These are phyloP conservation scores for Aspergillus felis DNA, from an alignment of 2,329 filamentous ascomycete genomes.

Conservation along the genomic window DNA sequence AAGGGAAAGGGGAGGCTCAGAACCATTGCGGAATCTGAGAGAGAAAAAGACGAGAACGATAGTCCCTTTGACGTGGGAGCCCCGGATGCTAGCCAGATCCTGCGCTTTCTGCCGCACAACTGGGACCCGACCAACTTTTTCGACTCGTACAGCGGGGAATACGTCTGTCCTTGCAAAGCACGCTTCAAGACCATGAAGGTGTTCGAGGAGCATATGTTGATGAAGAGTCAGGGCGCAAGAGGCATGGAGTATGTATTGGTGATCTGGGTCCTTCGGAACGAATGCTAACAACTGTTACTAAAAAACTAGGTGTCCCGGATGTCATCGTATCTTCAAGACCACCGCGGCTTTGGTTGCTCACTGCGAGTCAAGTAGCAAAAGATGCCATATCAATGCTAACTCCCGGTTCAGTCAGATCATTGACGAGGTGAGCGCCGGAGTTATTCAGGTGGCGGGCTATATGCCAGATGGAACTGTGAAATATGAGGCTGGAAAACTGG, in stretches of 20 bases:
- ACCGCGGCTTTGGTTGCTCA: constrained; percentile 39
- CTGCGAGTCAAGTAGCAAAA: constrained; percentile 33
- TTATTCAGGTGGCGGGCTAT: constrained; percentile 31
- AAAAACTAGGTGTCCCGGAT: constrained; percentile 34
- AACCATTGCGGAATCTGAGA: not conserved
- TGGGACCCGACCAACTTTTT: constrained; percentile 32
- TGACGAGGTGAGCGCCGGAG: constrained; percentile 36
- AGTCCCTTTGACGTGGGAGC: constrained; percentile 1
- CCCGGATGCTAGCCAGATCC: constrained; percentile 8
- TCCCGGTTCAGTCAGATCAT: constrained; percentile 32
- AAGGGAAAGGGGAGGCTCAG: constrained; percentile 4
- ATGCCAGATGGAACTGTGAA: constrained; percentile 32
- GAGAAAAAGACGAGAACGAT: not conserved
- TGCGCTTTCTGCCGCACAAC: constrained; percentile 11
- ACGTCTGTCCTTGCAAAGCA: constrained; percentile 33
- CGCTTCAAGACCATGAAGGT: constrained; percentile 19
- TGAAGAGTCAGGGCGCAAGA: constrained; percentile 12
- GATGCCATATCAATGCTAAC: constrained; percentile 32
- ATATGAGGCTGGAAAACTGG: constrained; percentile 24
- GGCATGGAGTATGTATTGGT: constrained; percentile 15
- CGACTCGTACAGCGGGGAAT: constrained; percentile 25
- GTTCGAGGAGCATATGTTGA: constrained; percentile 33
- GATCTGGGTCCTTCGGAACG: too few relatives aligned
- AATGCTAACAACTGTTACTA: constrained; percentile 1
- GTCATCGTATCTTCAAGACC: constrained; percentile 36